Evolutionary conservation across 208 protist genomes (phyloP).

Genomic region (Lotmaria passim): DNA sequence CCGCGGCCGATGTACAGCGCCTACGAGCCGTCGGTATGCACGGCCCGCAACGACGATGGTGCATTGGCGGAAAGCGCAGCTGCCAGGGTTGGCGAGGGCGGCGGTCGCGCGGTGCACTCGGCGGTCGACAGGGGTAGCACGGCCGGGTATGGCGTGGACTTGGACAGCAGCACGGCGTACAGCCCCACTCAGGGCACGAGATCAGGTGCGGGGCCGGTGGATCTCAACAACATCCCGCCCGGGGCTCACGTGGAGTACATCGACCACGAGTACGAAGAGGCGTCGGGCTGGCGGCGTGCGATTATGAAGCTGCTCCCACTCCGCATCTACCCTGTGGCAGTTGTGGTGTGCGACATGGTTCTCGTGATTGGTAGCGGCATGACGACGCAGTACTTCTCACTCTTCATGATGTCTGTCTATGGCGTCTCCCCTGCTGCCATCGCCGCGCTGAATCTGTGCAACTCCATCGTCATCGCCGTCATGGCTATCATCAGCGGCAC

Average conservation of each 20-base stretch:
- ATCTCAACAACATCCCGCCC: constrained; percentile 29
- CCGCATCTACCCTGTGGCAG: constrained; percentile 46
- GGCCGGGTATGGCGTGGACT: constrained; percentile 13
- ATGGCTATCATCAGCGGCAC: constrained; percentile 53
- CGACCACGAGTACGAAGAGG: constrained; percentile 51
- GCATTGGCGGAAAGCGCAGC: neutral
- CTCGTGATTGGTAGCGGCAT: constrained; percentile 68
- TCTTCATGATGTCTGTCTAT: constrained; percentile 81
- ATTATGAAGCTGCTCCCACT: constrained; percentile 58
- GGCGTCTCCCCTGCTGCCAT: constrained; percentile 44
- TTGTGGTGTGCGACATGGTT: constrained; percentile 54
- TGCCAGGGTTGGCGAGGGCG: neutral
- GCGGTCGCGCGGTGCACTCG: neutral
- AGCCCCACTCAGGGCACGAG: neutral
- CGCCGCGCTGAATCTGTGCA: constrained; percentile 47
- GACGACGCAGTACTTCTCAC: constrained; percentile 75
- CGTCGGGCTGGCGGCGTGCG: constrained; percentile 30
- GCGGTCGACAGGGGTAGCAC: neutral
- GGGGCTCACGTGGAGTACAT: constrained; percentile 36
- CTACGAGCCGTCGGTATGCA: constrained; percentile 52
- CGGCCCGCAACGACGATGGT: constrained; percentile 25
- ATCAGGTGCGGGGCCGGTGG: neutral
- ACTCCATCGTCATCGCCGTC: constrained; percentile 49
- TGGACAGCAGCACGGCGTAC: constrained; percentile 12
- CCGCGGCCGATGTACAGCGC: constrained; percentile 14